phyloP scores from a whole-genome alignment of 805 yeast species.

The Priceomyces castillae region DNA sequence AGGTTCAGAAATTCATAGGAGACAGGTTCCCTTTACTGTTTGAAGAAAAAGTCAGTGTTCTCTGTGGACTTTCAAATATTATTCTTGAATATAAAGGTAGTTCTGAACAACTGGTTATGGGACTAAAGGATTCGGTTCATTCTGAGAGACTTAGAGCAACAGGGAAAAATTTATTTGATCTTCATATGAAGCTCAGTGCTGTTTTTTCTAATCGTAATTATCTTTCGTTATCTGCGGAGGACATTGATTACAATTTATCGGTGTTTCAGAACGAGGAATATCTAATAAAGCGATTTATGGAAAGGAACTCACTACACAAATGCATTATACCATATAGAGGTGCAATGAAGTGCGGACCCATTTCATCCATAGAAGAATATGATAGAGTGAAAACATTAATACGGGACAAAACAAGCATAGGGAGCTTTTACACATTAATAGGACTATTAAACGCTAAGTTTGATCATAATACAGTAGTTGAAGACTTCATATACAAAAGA shows the following conservation, averaged over 20 bases:
- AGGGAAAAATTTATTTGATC: constrained; percentile 24
- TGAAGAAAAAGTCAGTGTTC: constrained; percentile 24
- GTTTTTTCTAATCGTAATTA: constrained; percentile 29
- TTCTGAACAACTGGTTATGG: constrained; percentile 4
- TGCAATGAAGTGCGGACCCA: constrained; percentile 20
- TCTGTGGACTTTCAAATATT: constrained; percentile 30
- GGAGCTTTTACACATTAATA: constrained; percentile 37
- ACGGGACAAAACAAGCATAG: constrained; percentile 25
- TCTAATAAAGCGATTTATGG: constrained; percentile 32
- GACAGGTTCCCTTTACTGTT: constrained; percentile 20
- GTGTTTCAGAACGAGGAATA: constrained; percentile 17
- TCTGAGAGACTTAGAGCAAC: constrained; percentile 23
- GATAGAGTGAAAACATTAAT: constrained; percentile 11
- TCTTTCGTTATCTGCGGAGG: constrained; percentile 27
- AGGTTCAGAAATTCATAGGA: constrained; percentile 26
- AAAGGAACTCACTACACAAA: constrained; percentile 22
- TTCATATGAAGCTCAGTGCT: constrained; percentile 22
- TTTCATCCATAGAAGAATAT: constrained; percentile 9
- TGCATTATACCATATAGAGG: constrained; percentile 32
- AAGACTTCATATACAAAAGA: constrained; percentile 18
- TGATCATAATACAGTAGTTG: constrained; percentile 22
- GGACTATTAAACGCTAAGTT: constrained; percentile 32
- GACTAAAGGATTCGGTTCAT: constrained; percentile 8
- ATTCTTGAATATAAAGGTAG: constrained; percentile 1
- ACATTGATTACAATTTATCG: constrained; percentile 23